These are phyloP conservation scores for Diaporthe capsici DNA, from an alignment of 2,329 filamentous ascomycete species.

Conservation along the genomic window DNA sequence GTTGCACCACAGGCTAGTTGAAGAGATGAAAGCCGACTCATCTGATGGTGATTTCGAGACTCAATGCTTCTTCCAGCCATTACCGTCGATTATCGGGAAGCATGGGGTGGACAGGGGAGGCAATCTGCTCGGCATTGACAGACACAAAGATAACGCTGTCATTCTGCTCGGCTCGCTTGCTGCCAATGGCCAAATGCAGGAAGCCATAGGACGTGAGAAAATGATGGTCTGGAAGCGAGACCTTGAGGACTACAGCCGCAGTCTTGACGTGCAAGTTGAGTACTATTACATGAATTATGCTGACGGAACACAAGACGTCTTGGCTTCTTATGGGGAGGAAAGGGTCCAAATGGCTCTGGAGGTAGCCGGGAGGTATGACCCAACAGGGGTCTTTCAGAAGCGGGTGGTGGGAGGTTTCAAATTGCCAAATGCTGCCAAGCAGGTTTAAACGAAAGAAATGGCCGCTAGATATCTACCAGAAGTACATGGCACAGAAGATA, in stretches of 20 bases:
- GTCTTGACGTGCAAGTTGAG: neutral
- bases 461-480: neutral
- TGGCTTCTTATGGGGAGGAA: neutral
- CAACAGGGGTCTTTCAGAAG: neutral
- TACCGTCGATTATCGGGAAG: neutral
- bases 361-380: neutral
- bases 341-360: neutral
- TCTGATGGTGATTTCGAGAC: neutral
- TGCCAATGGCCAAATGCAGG: neutral
- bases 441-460: neutral
- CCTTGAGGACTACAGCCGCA: neutral
- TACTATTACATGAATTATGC: neutral
- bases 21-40: neutral
- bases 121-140: neutral
- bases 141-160: neutral
- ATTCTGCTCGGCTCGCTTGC: neutral
- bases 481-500: neutral
- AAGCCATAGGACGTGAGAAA: neutral
- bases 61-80: neutral
- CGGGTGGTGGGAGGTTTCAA: slow-evolving; percentile 10
- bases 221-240: neutral
- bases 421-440: neutral
- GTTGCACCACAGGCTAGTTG: neutral
- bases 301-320: neutral
- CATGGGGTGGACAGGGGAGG: neutral